Evolutionary conservation across 495 filamentous ascomycete species (phyloP).

Genomic region (Aspergillus baeticus): DNA sequence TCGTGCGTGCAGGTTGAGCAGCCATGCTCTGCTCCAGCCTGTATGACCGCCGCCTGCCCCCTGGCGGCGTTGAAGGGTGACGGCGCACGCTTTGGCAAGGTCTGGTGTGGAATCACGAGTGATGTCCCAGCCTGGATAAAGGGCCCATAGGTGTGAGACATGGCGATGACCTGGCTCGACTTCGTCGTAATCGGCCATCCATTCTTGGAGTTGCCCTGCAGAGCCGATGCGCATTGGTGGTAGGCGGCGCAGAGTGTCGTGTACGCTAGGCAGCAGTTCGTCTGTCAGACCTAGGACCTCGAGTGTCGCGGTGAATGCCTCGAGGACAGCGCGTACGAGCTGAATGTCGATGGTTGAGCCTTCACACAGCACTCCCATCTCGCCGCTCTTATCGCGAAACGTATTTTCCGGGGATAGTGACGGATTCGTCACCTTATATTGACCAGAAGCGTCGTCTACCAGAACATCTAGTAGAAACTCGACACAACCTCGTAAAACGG

Average conservation of each 20-base stretch:
- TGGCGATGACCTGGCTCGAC: constrained; percentile 50
- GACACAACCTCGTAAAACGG: constrained; percentile 35
- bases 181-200: constrained; percentile 45
- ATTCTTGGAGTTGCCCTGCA: constrained; percentile 48
- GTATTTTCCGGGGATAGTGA: constrained; percentile 51
- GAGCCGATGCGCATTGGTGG: constrained; percentile 36
- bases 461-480: constrained; percentile 48
- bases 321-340: constrained; percentile 42
- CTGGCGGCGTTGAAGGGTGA: constrained; percentile 38
- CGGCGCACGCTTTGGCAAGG: constrained; percentile 34
- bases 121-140: constrained; percentile 33
- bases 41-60: constrained; percentile 45
- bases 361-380: constrained; percentile 37
- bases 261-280: constrained; percentile 16
- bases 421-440: constrained; percentile 42
- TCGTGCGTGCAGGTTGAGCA: constrained; percentile 40
- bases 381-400: constrained; percentile 29
- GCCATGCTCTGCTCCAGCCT: constrained; percentile 50
- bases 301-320: constrained; percentile 19
- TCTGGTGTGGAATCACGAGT: constrained; percentile 22
- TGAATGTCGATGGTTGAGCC: constrained; percentile 50
- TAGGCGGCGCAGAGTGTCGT: constrained; percentile 21
- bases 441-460: constrained; percentile 34
- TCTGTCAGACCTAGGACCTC: constrained; percentile 13
- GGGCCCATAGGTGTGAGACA: constrained; percentile 46